Conservation (phyloP, 345 rosid species). For the Euclidium syriacum region DNA sequence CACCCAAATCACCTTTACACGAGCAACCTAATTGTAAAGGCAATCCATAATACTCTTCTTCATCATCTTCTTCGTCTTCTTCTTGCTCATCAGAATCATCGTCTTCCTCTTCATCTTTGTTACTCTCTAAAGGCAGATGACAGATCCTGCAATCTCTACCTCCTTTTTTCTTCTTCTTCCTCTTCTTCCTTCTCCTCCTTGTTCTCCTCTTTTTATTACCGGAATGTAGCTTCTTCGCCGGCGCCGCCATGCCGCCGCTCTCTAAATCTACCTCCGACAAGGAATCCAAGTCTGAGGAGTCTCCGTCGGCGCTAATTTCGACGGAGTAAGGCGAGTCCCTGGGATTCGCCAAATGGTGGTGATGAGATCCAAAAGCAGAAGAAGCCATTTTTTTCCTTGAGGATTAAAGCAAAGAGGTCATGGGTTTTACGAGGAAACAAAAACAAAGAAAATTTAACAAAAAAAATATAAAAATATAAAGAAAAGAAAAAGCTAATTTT, state of each 20-base stretch:
- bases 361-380: conserved; percentile 33
- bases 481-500: conserved; percentile 16
- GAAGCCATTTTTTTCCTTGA: conserved; percentile 34
- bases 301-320: conserved; percentile 39
- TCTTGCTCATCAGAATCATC: conserved; percentile 17
- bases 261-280: conserved; percentile 50
- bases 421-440: conserved; percentile 30
- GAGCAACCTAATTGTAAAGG: conserved; percentile 48
- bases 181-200: conserved; percentile 21
- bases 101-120: conserved; percentile 19
- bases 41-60: conserved; percentile 35
- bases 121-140: conserved; percentile 45
- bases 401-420: conserved; percentile 33
- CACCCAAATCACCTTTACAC: conserved; percentile 55
- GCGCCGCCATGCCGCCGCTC: conserved; percentile 32
- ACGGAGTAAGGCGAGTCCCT: conserved; percentile 29
- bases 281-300: conserved; percentile 39
- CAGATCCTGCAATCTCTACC: conserved; percentile 68
- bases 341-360: conserved; percentile 37
- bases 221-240: conserved; percentile 37
- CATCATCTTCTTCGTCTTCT: conserved; percentile 12
- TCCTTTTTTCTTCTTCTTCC: conserved; percentile 16
- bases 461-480: background rate
- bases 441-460: background rate
- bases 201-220: conserved; percentile 23